These are phyloP conservation scores for Petrea volubilis DNA, from an alignment of 257 asterid genomes.

Conservation along the genomic window DNA sequence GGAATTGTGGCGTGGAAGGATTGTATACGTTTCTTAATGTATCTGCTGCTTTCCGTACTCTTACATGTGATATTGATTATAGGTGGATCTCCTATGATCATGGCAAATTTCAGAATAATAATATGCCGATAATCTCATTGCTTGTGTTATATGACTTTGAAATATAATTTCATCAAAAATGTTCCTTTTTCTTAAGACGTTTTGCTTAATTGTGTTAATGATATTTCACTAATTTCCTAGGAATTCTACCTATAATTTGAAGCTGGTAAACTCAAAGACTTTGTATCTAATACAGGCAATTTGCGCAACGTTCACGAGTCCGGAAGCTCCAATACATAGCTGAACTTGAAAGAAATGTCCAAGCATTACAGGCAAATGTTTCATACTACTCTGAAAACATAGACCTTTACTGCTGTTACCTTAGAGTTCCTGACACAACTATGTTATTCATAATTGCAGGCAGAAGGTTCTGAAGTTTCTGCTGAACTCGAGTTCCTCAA, in stretches of 20 bases:
- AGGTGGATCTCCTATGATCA: neutral
- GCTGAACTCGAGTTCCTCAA: slow-evolving; percentile 78
- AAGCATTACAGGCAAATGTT: slow-evolving; percentile 66
- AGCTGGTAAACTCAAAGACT: slow-evolving; percentile 8
- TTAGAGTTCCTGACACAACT: slow-evolving; percentile 7
- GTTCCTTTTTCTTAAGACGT: neutral
- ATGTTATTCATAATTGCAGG: slow-evolving; percentile 37
- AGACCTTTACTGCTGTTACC: neutral
- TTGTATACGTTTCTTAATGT: neutral
- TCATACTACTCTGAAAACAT: neutral
- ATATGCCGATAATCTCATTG: neutral
- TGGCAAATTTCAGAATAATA: neutral
- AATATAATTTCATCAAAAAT: neutral
- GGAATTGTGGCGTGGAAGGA: neutral
- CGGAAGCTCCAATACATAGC: slow-evolving; percentile 84
- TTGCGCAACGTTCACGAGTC: slow-evolving; percentile 81
- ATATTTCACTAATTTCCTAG: neutral
- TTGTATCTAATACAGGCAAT: slow-evolving; percentile 55
- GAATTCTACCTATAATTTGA: neutral
- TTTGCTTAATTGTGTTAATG: neutral
- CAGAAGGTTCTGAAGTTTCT: slow-evolving; percentile 68
- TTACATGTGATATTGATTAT: neutral
- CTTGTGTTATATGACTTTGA: neutral
- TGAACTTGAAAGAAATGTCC: slow-evolving; percentile 79
- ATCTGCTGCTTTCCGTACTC: neutral